A percentile compares a stretch with the other conserved stretches of the same genome.
phyloP scores from a whole-genome alignment of 1,284 basidiomycete genomes.

The Trametes versicolor region DNA sequence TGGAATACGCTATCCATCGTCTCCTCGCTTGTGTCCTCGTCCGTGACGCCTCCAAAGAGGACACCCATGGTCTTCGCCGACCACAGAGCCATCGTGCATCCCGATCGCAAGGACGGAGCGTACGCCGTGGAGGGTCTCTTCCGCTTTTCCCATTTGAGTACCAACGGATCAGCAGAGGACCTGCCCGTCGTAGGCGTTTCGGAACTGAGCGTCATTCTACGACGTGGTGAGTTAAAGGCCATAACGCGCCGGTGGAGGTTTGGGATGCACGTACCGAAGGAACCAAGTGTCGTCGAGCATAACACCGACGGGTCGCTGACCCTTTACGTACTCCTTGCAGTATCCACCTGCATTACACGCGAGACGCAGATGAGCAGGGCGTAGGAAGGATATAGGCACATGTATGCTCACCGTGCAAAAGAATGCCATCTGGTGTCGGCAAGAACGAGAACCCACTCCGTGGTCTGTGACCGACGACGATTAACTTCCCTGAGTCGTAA shows the following conservation, averaged over 20 bases:
- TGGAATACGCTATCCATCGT: slow-evolving; percentile 86
- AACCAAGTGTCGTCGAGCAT: slow-evolving; percentile 95
- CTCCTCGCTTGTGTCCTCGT: slow-evolving; percentile 91
- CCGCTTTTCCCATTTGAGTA: slow-evolving; percentile 86
- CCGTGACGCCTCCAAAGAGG: slow-evolving; percentile 92
- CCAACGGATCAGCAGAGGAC: slow-evolving; percentile 56
- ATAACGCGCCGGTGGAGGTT: background rate
- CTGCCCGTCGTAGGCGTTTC: slow-evolving; percentile 43
- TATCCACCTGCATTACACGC: slow-evolving; percentile 72
- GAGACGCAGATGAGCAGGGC: background rate
- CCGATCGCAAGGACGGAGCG: slow-evolving; percentile 76
- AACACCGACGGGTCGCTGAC: slow-evolving; percentile 86
- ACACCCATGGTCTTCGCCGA: slow-evolving; percentile 73
- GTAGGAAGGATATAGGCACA: background rate
- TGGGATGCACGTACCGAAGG: slow-evolving; percentile 62
- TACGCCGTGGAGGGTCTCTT: slow-evolving; percentile 80
- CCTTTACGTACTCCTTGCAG: slow-evolving; percentile 91
- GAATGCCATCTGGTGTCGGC: slow-evolving; percentile 80
- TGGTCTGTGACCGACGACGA: slow-evolving; percentile 56
- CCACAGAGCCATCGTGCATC: slow-evolving; percentile 91
- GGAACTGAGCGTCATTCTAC: slow-evolving; percentile 50
- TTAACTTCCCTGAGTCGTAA: background rate
- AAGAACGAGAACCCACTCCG: slow-evolving; percentile 92
- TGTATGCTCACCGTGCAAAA: slow-evolving; percentile 74
- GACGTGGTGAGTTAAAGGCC: background rate